Evolutionary conservation across 768 basidiomycete genomes (phyloP), one percentile per base, ranked within the genome.

Genomic region (Suillus decipiens): DNA sequence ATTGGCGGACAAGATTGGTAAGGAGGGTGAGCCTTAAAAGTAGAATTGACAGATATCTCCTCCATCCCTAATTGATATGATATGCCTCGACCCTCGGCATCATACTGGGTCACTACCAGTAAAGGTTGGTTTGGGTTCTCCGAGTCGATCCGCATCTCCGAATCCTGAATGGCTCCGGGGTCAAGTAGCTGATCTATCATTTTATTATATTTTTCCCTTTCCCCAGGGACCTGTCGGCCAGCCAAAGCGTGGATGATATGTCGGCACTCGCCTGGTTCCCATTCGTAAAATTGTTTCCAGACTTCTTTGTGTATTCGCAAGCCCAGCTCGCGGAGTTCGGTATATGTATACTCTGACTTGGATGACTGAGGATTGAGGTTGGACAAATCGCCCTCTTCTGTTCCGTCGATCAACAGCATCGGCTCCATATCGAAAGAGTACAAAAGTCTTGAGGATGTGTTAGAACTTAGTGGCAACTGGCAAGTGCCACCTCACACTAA

Each of bases 1-100:
- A 71, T 63, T 0, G 85, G 80, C 0, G 85, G 75, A 65, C 85
- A 86, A n/a, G 74, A 74, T 17, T 81, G 80, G 64, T 86, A 86
- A 1, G 61, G 47, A 0, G 77, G 72, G 42, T 76, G 72, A 4
- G 76, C 68, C 19, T 55, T 42, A 47, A 66, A 22, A 36, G 37
- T 11, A 45, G 37, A 7, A 28, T 69, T 64, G 17, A 73, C 19
- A 31, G 63, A 62, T 50, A 66, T 42, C n/a, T 68, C 63, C 56
- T 70, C 67, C 5, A 75, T 51, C 47, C 60, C 31, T 1, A 66
- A 17, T 2, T 50, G 17, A 9, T n/a, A 61, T 43, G 54, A 63
- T 51, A 12, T 58, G 10, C 17, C 14, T 34, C 28, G 28, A 39
- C 45, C 63, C 7, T 43, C 15, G 3, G 33, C 24, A 19, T 60